A percentile compares a stretch with the other conserved stretches of the same genome.
Evolutionary conservation across 441 rosid species (phyloP).

Genomic region (Biscutella auriculata): DNA sequence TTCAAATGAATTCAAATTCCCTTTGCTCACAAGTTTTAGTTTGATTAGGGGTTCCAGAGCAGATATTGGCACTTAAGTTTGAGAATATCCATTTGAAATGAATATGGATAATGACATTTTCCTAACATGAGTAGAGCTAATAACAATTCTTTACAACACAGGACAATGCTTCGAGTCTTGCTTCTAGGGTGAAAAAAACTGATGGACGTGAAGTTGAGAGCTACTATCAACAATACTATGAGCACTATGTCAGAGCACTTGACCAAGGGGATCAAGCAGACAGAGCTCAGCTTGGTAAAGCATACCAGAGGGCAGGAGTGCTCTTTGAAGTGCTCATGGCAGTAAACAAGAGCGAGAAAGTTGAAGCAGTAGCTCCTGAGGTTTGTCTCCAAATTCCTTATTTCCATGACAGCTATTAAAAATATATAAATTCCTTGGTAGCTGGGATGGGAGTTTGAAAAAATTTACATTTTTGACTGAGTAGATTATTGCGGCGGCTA

Average conservation of each 20-base stretch:
- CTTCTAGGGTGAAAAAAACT: slow-evolving; percentile 83
- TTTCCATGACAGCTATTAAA: neutral
- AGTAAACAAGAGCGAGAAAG: slow-evolving; percentile 90
- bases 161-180: slow-evolving; percentile 95
- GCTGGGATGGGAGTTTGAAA: neutral
- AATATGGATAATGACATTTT: neutral
- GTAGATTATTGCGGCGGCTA: slow-evolving; percentile 96
- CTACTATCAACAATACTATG: slow-evolving; percentile 89
- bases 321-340: slow-evolving; percentile 98
- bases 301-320: slow-evolving; percentile 95
- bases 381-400: slow-evolving; percentile 30
- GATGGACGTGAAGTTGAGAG: slow-evolving; percentile 94
- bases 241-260: slow-evolving; percentile 79
- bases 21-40: neutral
- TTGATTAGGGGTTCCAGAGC: neutral
- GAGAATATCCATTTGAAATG: neutral
- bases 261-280: slow-evolving; percentile 96
- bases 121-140: slow-evolving; percentile 11
- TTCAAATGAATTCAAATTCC: no score
- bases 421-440: neutral
- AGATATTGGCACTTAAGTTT: neutral
- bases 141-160: slow-evolving; percentile 13
- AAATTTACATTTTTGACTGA: slow-evolving; percentile 6
- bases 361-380: slow-evolving; percentile 99
- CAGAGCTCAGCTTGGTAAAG: slow-evolving; percentile 97